Base-by-base conservation (phyloP, 768 basidiomycete genomes). In the Amanita rubescens region DNA sequence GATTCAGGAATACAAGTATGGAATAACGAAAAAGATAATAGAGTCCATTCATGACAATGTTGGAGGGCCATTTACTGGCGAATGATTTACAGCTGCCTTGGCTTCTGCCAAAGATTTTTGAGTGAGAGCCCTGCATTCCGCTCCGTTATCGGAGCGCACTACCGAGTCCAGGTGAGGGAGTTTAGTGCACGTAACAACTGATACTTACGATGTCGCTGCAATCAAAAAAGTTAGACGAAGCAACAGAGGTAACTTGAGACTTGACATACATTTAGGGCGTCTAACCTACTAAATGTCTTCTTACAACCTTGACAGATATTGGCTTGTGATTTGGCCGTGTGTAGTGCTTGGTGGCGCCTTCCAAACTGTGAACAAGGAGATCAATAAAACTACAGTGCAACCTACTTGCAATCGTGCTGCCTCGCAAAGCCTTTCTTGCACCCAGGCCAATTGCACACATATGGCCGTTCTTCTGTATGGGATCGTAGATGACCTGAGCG, bases 351-450 rank as follows among this genome's bases (percentile, higher is more conserved):
- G 65, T 95, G 94, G 32, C 94, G 87, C 67, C 88, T 89, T 65
- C 34, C 45, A 57, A 55, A 19, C 15, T 39, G 38, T 49, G 46
- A 55, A 38, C 54, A 38, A 45, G 35, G 35, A 30, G 44, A 32
- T 41, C 39, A 32, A 53, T 49, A 9, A 32, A 22, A 37, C 49
- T 59, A 56, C 38, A 50, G 11, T 50, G 56, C 43, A 24, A 82
- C 87, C 65, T 63, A 89, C 86, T 96, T 96, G 88, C 93, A 95
- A 65, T 97, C 94, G 67, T 97, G 94, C 67, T 94, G 91, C 42
- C 94, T 80, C 48, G 94, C 94, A 66, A 96, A 95, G 22, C 90
- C 87, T 67, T 96, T 97, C 65, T 87, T 88, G 68, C 94, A 97
- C 27, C 92, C 93, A 11, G 90, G 89, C 80, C 88, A 94, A 55